Percentiles rank a stretch among this genome's conserved stretches.
These are phyloP conservation scores for Dictyostelium citrinum DNA, from an alignment of 78 protist species.

Conservation along the genomic window DNA sequence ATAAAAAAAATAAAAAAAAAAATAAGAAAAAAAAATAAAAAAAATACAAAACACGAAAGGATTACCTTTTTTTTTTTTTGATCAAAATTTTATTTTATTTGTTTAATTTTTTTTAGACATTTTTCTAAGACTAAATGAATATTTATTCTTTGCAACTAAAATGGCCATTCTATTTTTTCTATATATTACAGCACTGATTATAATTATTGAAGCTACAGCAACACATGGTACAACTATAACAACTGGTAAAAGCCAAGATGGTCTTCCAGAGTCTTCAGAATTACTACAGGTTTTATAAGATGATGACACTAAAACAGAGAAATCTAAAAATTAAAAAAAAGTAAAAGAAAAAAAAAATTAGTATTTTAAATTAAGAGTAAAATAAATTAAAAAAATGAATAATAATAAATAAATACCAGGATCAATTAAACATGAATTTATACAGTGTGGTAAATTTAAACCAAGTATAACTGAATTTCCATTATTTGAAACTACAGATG, in stretches of 20 bases:
- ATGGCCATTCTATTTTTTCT: neutral
- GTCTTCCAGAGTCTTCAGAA: neutral
- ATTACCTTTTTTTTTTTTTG: neutral
- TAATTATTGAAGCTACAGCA: neutral
- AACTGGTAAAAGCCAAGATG: neutral
- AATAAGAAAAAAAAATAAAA: too few species aligned
- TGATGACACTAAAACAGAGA: conserved; percentile 1
- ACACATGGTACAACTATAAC: neutral
- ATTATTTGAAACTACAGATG: neutral
- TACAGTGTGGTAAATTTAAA: conserved; percentile 3
- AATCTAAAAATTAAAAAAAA: neutral
- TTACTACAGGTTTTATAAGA: neutral
- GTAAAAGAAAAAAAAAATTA: neutral
- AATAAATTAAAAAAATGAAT: neutral
- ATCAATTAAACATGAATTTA: neutral
- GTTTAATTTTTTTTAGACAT: neutral
- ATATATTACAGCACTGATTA: neutral
- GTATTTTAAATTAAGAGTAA: neutral
- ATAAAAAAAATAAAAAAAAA: neutral
- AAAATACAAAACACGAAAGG: neutral
- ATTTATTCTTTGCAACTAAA: neutral
- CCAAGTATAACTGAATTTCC: neutral
- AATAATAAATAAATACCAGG: neutral
- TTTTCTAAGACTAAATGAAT: neutral
- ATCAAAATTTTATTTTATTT: too few species aligned